Percentiles rank a stretch among this genome's conserved stretches.
These are phyloP conservation scores for Colletotrichum aenigma DNA, from an alignment of 2,329 filamentous ascomycete genomes.

Conservation along the genomic window DNA sequence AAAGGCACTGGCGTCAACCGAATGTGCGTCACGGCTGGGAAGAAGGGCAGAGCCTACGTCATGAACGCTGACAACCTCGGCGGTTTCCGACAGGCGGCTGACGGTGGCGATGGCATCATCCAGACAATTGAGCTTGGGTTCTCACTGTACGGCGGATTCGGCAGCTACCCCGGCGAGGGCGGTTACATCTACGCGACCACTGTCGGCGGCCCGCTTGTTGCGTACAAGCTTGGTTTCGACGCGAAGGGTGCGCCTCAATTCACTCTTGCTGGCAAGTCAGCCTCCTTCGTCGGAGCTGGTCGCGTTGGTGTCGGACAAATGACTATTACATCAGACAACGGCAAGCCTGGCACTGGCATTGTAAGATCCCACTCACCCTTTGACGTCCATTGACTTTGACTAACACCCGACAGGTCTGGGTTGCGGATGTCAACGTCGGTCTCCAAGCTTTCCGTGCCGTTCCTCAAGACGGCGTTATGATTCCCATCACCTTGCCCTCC, in stretches of 20 bases:
- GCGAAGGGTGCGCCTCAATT: constrained; percentile 31
- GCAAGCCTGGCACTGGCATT: constrained; percentile 38
- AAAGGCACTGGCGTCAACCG: constrained; percentile 35
- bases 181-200: constrained; percentile 42
- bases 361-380: background rate
- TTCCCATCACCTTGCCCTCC: constrained; percentile 36
- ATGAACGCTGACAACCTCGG: constrained; percentile 45
- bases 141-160: constrained; percentile 39
- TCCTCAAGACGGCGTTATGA: constrained; percentile 37
- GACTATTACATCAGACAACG: constrained; percentile 41
- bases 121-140: constrained; percentile 36
- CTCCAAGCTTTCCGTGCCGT: constrained; percentile 43
- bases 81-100: constrained; percentile 41
- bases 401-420: constrained; percentile 32
- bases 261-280: constrained; percentile 31
- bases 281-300: constrained; percentile 26
- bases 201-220: constrained; percentile 27
- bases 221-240: constrained; percentile 23
- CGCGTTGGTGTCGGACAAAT: constrained; percentile 33
- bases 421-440: constrained; percentile 41
- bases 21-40: constrained; percentile 41
- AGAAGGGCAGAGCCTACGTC: constrained; percentile 43
- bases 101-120: constrained; percentile 37
- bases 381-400: background rate
- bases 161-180: constrained; percentile 45